Evolutionary conservation across 1,284 basidiomycete species (phyloP), one percentile per base, ranked within the genome.

Genomic region (Ceratobasidium sp.): DNA sequence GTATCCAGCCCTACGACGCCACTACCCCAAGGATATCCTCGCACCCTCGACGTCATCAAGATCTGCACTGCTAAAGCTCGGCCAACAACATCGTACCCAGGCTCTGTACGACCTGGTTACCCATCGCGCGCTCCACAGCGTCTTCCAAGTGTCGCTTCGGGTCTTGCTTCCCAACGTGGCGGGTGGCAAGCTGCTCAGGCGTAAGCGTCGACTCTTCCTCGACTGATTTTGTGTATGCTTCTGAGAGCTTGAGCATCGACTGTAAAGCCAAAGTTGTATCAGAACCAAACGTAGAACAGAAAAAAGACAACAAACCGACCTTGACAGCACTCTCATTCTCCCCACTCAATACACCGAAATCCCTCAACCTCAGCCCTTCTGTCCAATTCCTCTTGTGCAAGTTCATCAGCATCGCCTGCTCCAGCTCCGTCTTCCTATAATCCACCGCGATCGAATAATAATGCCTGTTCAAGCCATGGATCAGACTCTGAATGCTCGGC

Each of bases 381-480:
- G 96, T 98, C 96, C 96, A 98, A 79, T 97, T 96, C 78, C 95
- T 87, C 82, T 98, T 98, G 85, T 98, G 96, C 78, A 98, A 83
- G 81, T 98, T 98, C 90, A 98, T 93, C 77, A 98, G 82, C 96
- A 98, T 98, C n/a, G 92, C 89, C 81, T 98, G 96, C 82, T 98
- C 96, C 11, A 96, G 88, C 80, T 98, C 96, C 23, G 95, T 97
- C 86, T 98, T 98, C 77, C 95, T 90, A 83, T 98, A 98, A 80
- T 96, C 95, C 75, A 98, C 96, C 11, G 92, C 94, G 77, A 98
- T 95, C 64, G 94, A 95, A 84, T 98, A 98, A 82, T 98, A 98
- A 83, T 98, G 95, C 76, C 96, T 87, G 81, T 98, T 98, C 73
- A 98, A 85, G 57, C 96, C 96, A 79, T 98, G 96, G 75, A 97